These are phyloP conservation scores for Claviceps sp. DNA, from an alignment of 2,329 filamentous ascomycete species.

Conservation along the genomic window DNA sequence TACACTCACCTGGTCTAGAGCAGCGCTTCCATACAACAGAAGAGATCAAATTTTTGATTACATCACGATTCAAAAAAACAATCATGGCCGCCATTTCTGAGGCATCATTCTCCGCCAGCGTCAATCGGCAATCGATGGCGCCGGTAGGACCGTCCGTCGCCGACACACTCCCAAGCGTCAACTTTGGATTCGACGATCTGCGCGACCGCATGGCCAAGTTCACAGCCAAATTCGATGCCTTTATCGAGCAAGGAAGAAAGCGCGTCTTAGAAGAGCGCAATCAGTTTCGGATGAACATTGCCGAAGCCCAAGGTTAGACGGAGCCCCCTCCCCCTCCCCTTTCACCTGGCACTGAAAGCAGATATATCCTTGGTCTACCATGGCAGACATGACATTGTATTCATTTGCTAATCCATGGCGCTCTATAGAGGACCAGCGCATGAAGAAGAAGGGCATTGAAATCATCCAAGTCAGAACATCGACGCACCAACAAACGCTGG, in stretches of 20 bases:
- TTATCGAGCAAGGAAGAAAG: conserved; percentile 84
- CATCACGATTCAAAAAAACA: background rate
- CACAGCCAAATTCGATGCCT: conserved; percentile 78
- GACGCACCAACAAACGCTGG: conserved; percentile 59
- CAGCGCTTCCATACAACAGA: background rate
- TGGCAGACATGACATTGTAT: background rate
- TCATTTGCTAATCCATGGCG: conserved; percentile 1
- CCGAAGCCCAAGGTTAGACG: conserved; percentile 70
- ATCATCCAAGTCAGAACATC: conserved; percentile 60
- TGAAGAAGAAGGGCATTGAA: conserved; percentile 78
- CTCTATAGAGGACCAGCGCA: conserved; percentile 71
- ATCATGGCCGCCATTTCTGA: conserved; percentile 51
- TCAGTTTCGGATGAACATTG: conserved; percentile 79
- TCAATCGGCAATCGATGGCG: conserved; percentile 42
- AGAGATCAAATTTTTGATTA: no score
- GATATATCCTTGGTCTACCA: background rate
- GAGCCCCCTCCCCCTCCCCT: background rate
- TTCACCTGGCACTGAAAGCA: background rate
- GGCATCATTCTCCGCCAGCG: conserved; percentile 52
- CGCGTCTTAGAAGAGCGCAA: conserved; percentile 87
- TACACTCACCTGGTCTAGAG: background rate
- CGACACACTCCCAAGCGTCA: conserved; percentile 72
- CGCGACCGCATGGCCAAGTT: conserved; percentile 93
- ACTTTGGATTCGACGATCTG: conserved; percentile 92
- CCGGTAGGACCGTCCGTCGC: conserved; percentile 53